Evolutionary conservation across 2,329 filamentous ascomycete species (phyloP).

Genomic region (Cryphonectria japonica): DNA sequence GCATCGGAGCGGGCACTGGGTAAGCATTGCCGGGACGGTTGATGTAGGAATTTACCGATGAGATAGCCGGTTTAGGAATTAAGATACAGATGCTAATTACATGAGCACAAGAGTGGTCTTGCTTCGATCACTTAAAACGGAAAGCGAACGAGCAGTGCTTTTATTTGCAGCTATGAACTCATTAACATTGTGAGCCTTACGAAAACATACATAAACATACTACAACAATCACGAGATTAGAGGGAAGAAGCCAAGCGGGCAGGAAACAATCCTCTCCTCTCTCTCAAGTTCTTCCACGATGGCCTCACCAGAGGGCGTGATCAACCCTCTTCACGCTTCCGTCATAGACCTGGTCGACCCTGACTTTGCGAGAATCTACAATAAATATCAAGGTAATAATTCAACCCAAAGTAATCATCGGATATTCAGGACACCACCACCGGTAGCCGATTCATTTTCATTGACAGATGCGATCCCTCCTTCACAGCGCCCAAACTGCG

Average conservation of each 20-base stretch:
- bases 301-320: conserved; percentile 11
- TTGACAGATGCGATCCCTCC: background rate
- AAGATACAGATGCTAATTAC: background rate
- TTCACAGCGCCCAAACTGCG: conserved; percentile 19
- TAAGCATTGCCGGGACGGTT: background rate
- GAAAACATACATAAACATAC: background rate
- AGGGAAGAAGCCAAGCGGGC: background rate
- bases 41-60: background rate
- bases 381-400: conserved; percentile 36
- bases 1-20: background rate
- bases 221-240: background rate
- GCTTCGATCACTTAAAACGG: background rate
- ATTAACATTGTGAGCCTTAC: too few species aligned
- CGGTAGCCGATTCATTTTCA: background rate
- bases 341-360: conserved; percentile 44
- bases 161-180: too few species aligned
- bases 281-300: background rate
- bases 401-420: too few species aligned
- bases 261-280: background rate
- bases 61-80: background rate
- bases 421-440: too few species aligned
- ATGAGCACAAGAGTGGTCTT: background rate
- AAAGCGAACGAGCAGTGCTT: background rate
- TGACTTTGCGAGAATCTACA: conserved; percentile 45
- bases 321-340: conserved; percentile 45